Evolutionary conservation across 2,329 filamentous ascomycete genomes (phyloP), one percentile per base, ranked within the genome.

Genomic region (Scedosporium aurantiacum): DNA sequence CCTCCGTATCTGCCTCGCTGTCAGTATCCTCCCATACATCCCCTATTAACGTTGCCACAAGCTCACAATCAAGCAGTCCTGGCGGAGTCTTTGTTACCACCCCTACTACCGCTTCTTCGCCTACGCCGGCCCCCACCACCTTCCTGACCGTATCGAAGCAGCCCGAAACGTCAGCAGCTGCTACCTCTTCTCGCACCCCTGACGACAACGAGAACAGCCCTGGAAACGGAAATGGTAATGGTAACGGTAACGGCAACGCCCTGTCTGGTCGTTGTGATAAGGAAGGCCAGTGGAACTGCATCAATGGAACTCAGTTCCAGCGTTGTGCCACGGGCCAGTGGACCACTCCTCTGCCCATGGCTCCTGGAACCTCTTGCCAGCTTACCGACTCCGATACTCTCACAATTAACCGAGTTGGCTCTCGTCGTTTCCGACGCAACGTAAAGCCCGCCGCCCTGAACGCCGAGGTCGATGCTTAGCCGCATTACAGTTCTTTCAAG

Each of bases 261-360:
- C 65, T 63, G 32, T 21, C 47, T 57, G 37, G 41, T 63, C 68
- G 65, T 27, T 86, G 84, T 73, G 71, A 68, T 40, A 62, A 72
- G 3, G 82, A 86, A 66, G 84, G 84, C 21, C 66, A 70, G 16
- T 87, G 81, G 81, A 81, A 82, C 71, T 87, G 84, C 68, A 72
- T 84, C 27, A 75, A 72, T 18, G 82, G 82, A 58, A 72, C 70
- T 25, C 74, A 77, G 58, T 87, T 84, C 76, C 83, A 86, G 72
- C 82, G 82, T 61, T 87, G 84, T 66, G 83, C 82, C n/a, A 79
- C 76, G 14, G 83, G 83, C 5, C 66, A 70, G 60, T 87, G 84
- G 84, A 78, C 79, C 18, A 67, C 66, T 5, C 64, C 75, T 45
- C 74, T 80, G 63, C 66, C 71, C 41, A 77, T 86, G 76, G 78